Base-by-base conservation (phyloP, 352 stramenopile species). In the Phytopythium helicoides region DNA sequence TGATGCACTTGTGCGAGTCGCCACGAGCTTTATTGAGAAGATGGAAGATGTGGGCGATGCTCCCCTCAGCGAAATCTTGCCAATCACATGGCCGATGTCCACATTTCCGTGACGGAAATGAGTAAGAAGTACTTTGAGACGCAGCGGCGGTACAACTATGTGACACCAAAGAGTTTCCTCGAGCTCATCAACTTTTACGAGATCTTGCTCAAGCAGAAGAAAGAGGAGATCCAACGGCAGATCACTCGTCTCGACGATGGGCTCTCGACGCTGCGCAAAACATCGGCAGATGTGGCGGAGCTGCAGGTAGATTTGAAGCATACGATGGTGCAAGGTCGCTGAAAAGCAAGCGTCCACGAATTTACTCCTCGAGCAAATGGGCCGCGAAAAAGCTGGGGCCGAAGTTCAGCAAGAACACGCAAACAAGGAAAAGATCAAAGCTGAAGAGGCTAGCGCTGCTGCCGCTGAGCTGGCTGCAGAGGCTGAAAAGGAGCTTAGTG, bases 121-220 rank as follows among this genome's bases (percentile, higher is more conserved):
- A 97, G 88, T 31, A 89, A 94, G 49, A 84, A 87, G 59, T 99
- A 98, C 78, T 89, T 97, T 54, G 87, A 98, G 56, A 97, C 89
- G 7, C 93, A 98, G 62, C 76, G 94, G 0, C 83, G 97, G 8
- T 98, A 98, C 88, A 99, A 99, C 68, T 99, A 99, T 66, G 95
- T 98, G 47, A 99, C 97, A 37, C 96, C 97, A 7, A 99, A 99
- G 76, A 98, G 88, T 60, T 99, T 98, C 74, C 77, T 99, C 21
- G 96, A 99, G 71, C 75, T 99, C 12, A 99, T 99, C 42, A 89
- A 76, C 31, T 98, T 99, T 58, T 99, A 99, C 81, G 97, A 98
- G 66, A 97, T 98, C 58, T 58, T 99, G 36, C 80, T 99, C 21
- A 89, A 86, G 51, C 87, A 96, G 50, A 98, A 99, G 49, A 97